Percentiles rank a stretch among this genome's conserved stretches.
Conservation (phyloP, 2,329 filamentous ascomycete species). For the Phialophora chinensis region DNA sequence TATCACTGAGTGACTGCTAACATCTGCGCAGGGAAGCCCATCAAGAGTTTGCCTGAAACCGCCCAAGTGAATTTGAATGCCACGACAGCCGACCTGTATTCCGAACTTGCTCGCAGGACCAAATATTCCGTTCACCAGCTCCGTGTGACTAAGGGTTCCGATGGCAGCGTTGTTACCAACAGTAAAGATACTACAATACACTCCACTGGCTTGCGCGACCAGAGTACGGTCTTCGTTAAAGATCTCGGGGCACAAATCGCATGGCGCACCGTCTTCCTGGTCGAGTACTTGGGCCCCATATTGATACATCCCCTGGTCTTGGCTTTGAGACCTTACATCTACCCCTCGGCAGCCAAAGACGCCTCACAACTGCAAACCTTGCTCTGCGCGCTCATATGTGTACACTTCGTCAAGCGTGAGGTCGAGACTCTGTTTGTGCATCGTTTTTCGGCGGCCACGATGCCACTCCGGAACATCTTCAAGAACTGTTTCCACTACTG, state of each 20-base stretch:
- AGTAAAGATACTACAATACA: constrained; percentile 58
- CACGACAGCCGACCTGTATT: constrained; percentile 62
- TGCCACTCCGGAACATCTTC: constrained; percentile 89
- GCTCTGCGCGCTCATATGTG: constrained; percentile 72
- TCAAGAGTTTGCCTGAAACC: constrained; percentile 64
- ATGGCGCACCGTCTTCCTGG: constrained; percentile 91
- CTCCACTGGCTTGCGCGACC: constrained; percentile 62
- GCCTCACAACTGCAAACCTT: constrained; percentile 73
- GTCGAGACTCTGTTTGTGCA: constrained; percentile 93
- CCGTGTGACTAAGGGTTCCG: constrained; percentile 68
- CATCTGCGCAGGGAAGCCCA: constrained; percentile 61
- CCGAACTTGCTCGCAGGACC: constrained; percentile 60
- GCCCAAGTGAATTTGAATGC: constrained; percentile 59
- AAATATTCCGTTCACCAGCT: constrained; percentile 64
- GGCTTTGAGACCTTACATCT: constrained; percentile 73
- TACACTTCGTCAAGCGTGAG: constrained; percentile 95
- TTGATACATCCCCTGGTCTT: constrained; percentile 80
- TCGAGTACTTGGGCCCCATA: constrained; percentile 93
- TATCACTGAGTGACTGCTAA: constrained; percentile 21
- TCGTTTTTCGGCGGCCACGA: constrained; percentile 91
- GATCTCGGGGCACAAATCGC: constrained; percentile 88
- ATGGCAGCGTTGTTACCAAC: constrained; percentile 65
- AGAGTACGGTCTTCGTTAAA: constrained; percentile 78
- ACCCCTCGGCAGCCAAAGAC: constrained; percentile 59
- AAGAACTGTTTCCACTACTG: constrained; percentile 97